Evolutionary conservation across 768 basidiomycete species (phyloP).

Genomic region (Mycena venus): DNA sequence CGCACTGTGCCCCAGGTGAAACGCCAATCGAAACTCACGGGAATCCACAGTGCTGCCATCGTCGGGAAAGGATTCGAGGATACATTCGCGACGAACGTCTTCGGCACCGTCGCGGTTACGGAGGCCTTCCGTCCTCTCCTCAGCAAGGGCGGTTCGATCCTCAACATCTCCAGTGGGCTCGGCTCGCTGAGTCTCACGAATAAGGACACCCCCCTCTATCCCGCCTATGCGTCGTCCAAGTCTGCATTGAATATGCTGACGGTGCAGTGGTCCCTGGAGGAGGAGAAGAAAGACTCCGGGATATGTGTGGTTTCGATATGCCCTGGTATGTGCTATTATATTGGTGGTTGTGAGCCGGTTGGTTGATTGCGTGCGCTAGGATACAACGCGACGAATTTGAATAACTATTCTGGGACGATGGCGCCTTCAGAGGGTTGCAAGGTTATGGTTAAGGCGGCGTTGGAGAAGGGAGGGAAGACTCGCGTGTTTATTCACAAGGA

Average conservation of each 20-base stretch:
- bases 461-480: neutral
- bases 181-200: no score
- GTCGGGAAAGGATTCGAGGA: neutral
- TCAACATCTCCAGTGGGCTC: conserved; percentile 26
- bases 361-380: neutral
- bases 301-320: conserved; percentile 12
- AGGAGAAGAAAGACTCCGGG: conserved; percentile 16
- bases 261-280: no score
- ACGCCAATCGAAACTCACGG: no score
- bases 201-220: no score
- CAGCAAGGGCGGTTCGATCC: neutral
- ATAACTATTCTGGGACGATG: neutral
- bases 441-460: neutral
- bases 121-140: conserved; percentile 10
- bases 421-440: neutral
- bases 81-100: conserved; percentile 4
- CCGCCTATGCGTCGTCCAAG: no score
- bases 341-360: no score
- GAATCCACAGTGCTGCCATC: conserved; percentile 11
- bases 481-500: neutral
- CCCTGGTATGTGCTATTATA: neutral
- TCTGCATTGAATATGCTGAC: no score
- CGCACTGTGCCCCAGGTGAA: no score
- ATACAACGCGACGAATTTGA: neutral
- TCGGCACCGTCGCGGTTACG: conserved; percentile 7